A percentile compares a stretch with the other conserved stretches of the same genome.
These are phyloP conservation scores for Geranium brycei DNA, from an alignment of 345 rosid species.

Conservation along the genomic window DNA sequence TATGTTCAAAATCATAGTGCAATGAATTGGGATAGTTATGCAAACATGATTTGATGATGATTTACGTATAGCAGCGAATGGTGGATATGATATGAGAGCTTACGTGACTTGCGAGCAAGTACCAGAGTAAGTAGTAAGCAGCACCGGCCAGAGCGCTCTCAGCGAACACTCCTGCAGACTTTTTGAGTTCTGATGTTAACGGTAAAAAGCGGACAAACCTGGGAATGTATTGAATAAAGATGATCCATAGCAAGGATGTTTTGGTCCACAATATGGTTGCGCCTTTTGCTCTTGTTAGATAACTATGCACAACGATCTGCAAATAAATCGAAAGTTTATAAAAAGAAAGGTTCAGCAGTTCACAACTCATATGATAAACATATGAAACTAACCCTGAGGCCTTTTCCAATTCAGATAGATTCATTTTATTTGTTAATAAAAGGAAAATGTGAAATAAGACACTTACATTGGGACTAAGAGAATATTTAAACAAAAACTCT, in stretches of 20 bases:
- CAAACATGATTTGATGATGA: too few relatives aligned
- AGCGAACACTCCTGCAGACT: conserved; percentile 71
- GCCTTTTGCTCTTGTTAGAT: conserved; percentile 41
- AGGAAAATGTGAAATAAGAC: too few relatives aligned
- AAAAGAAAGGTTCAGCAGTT: neutral
- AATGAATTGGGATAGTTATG: too few relatives aligned
- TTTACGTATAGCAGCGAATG: neutral
- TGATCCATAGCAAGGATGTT: conserved; percentile 38
- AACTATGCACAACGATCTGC: conserved; percentile 66
- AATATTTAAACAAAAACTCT: too few relatives aligned
- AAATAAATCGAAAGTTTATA: neutral
- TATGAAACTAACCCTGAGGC: neutral
- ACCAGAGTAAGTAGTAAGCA: conserved; percentile 82
- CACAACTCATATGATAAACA: neutral
- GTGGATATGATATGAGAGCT: conserved; percentile 14
- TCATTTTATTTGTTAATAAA: too few relatives aligned
- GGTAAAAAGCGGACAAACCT: conserved; percentile 64
- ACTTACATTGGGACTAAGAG: too few relatives aligned
- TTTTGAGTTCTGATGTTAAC: conserved; percentile 66
- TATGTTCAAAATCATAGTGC: neutral
- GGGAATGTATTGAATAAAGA: conserved; percentile 65
- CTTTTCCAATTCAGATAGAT: too few relatives aligned
- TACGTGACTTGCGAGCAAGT: conserved; percentile 80
- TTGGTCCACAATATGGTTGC: conserved; percentile 51
- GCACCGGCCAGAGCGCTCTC: conserved; percentile 80